These are phyloP conservation scores for Fusarium lyarnte DNA, from an alignment of 2,329 filamentous ascomycete genomes.

Conservation along the genomic window DNA sequence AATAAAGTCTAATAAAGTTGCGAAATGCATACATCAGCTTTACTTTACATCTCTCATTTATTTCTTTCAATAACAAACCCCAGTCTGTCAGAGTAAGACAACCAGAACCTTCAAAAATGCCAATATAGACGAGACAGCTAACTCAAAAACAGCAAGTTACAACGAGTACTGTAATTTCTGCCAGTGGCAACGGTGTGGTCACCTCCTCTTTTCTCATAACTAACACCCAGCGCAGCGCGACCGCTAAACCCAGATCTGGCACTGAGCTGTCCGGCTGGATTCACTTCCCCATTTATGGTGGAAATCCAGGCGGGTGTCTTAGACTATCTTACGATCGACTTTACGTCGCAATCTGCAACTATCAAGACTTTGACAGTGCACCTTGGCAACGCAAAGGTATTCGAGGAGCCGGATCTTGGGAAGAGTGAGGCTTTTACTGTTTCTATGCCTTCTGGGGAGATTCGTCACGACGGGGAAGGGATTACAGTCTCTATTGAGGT, in stretches of 20 bases:
- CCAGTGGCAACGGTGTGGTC: background rate
- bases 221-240: accelerated
- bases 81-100: too few relatives aligned
- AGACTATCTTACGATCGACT: background rate
- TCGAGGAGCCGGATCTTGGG: background rate
- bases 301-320: background rate
- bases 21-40: too few relatives aligned
- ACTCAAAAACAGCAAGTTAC: background rate
- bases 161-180: background rate
- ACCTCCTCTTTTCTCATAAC: background rate
- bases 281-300: background rate
- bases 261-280: too few relatives aligned
- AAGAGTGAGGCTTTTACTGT: background rate
- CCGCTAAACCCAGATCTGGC: background rate
- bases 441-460: background rate
- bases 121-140: too few relatives aligned
- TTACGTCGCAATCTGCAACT: background rate
- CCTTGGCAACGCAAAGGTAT: background rate
- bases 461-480: accelerated
- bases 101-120: too few relatives aligned
- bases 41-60: too few relatives aligned
- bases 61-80: too few relatives aligned
- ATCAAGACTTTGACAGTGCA: background rate
- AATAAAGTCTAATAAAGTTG: too few relatives aligned
- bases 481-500: background rate